phyloP scores from a whole-genome alignment of 352 stramenopile genomes.

The Pilasporangium apinafurcum region DNA sequence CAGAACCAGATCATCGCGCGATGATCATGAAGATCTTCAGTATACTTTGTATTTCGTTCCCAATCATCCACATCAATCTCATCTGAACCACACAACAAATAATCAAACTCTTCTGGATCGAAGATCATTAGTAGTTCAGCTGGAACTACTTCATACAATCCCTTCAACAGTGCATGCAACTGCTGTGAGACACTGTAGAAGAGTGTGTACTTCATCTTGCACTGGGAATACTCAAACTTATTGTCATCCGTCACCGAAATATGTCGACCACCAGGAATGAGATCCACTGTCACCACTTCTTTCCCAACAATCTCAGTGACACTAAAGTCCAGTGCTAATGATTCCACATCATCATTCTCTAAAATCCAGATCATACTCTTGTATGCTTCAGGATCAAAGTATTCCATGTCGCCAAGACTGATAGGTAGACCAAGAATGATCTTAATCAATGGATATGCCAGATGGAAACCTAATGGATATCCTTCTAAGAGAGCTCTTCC shows the following conservation, averaged over 20 bases:
- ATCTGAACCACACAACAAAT: slow-evolving; percentile 91
- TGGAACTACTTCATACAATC: slow-evolving; percentile 94
- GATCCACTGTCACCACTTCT: slow-evolving; percentile 19
- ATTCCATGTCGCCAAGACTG: slow-evolving; percentile 86
- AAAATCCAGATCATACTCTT: slow-evolving; percentile 13
- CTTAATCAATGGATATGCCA: slow-evolving; percentile 92
- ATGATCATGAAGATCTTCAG: slow-evolving; percentile 17
- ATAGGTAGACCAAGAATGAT: slow-evolving; percentile 90
- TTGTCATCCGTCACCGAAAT: slow-evolving; percentile 94
- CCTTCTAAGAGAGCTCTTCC: slow-evolving; percentile 55
- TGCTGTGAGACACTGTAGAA: slow-evolving; percentile 83
- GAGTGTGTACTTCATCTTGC: slow-evolving; percentile 87
- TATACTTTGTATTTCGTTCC: slow-evolving; percentile 73
- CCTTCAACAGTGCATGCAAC: slow-evolving; percentile 76
- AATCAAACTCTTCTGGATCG: slow-evolving; percentile 94
- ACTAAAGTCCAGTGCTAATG: slow-evolving; percentile 14
- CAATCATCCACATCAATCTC: slow-evolving; percentile 86
- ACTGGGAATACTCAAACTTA: slow-evolving; percentile 88
- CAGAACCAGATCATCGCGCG: slow-evolving; percentile 40
- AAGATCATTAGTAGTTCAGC: slow-evolving; percentile 90
- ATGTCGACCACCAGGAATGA: slow-evolving; percentile 29
- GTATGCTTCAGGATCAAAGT: slow-evolving; percentile 15
- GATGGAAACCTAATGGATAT: slow-evolving; percentile 85
- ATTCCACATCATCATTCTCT: slow-evolving; percentile 5
- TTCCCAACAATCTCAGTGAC: slow-evolving; percentile 7